These are phyloP conservation scores for Telopea speciosissima DNA, from an alignment of 177 flowering plant species.

Conservation along the genomic window DNA sequence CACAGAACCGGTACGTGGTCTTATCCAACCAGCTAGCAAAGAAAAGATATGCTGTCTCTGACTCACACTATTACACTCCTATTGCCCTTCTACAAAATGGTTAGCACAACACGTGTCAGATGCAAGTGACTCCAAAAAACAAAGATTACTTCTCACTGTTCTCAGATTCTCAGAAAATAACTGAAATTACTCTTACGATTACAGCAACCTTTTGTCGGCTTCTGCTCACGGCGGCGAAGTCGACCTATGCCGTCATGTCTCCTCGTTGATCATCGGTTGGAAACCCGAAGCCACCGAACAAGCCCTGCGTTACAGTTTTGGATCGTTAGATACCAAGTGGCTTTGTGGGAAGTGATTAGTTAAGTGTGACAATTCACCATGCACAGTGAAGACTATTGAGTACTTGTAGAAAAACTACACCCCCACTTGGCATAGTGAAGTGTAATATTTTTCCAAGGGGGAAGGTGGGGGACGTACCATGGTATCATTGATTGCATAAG, in stretches of 20 bases:
- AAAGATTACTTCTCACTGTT: not conserved
- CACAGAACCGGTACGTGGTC: no score
- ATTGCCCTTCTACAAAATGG: slow-evolving; percentile 5
- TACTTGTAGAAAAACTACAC: no score
- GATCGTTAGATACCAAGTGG: no score
- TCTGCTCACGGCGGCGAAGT: slow-evolving; percentile 15
- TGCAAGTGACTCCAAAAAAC: not conserved
- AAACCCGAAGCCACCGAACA: slow-evolving; percentile 52
- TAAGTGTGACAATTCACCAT: not conserved
- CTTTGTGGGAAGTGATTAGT: not conserved
- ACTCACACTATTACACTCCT: slow-evolving; percentile 7
- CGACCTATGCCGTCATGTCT: slow-evolving; percentile 14
- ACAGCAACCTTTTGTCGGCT: not conserved
- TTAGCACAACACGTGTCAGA: not conserved
- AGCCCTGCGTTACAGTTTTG: slow-evolving; percentile 35
- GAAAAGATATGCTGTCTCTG: slow-evolving; percentile 10
- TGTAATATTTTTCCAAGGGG: no score
- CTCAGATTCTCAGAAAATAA: not conserved
- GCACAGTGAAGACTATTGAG: not conserved
- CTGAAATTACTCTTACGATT: not conserved
- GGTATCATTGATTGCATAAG: slow-evolving; percentile 78
- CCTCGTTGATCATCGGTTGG: slow-evolving; percentile 16
- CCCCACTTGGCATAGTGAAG: no score
- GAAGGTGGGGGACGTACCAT: slow-evolving; percentile 41
- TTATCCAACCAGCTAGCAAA: slow-evolving; percentile 47